A percentile compares a stretch with the other conserved stretches of the same genome.
These are phyloP conservation scores for Oryza punctata DNA, from an alignment of 176 grass and related monocot genomes.

Conservation along the genomic window DNA sequence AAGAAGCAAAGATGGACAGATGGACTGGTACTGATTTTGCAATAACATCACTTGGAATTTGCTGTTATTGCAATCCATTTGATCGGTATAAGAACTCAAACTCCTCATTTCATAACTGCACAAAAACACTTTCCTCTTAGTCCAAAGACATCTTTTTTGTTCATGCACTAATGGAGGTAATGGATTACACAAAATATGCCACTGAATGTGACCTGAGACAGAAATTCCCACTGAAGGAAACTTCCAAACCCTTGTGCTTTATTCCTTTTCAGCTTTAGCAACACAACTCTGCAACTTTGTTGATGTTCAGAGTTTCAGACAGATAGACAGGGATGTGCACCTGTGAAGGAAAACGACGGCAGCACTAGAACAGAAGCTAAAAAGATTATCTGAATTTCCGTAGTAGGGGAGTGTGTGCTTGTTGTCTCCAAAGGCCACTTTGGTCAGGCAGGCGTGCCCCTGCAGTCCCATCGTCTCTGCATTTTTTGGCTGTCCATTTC, in stretches of 20 bases:
- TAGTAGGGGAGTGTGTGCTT: neutral
- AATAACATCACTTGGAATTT: neutral
- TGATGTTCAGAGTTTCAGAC: neutral
- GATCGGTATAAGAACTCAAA: neutral
- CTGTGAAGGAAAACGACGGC: slow-evolving; percentile 39
- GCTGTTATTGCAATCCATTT: neutral
- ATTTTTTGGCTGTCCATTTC: neutral
- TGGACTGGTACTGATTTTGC: neutral
- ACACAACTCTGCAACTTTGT: neutral
- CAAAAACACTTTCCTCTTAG: neutral
- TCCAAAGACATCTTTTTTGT: neutral
- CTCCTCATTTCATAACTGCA: neutral
- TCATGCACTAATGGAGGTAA: neutral
- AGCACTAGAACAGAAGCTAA: slow-evolving; percentile 10
- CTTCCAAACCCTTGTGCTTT: neutral
- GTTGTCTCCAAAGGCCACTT: slow-evolving; percentile 19
- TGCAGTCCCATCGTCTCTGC: slow-evolving; percentile 20
- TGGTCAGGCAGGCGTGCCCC: neutral
- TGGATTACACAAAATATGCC: neutral
- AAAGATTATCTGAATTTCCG: slow-evolving; percentile 1
- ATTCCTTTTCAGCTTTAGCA: neutral
- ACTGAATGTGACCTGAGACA: neutral
- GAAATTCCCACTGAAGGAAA: neutral
- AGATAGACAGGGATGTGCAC: slow-evolving; percentile 5
- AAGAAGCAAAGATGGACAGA: neutral